Evolutionary conservation across 306 rosid species (phyloP), one percentile per base, ranked within the genome.

Genomic region (Fragaria ananassa): DNA sequence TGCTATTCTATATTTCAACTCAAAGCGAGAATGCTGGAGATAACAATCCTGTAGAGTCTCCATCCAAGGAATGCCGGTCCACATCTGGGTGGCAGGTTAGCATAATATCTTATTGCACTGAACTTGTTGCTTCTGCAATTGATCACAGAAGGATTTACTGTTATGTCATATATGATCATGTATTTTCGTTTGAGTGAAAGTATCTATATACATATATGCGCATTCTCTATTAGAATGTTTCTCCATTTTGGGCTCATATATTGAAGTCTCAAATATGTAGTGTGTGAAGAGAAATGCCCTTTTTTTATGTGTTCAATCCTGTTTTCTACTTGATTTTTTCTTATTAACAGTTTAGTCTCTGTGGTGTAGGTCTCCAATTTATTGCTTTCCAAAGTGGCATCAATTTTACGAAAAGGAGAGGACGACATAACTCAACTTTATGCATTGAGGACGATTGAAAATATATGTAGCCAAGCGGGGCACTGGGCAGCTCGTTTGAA

Each of bases 401-500:
- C 97, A 74, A 83, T 92, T 31, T 82, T 95, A 73, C 88, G 97
- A 44, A 95, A 91, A 84, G 99, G 99, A 65, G 99, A 95, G 86
- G 99, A 95, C 75, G 99, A 92, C 80, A 69, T 92, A 67, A 95
- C 97, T 68, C 97, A 95, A 81, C 82, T 92, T 72, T 92, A 95
- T 86, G 99, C 96, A 31, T 80, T 95, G 91, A 89, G 99, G 86
- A 91, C 97, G 14, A 83, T 95, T 58, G 97, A 95, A 78, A 95
- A 95, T 81, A 85, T 95, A 74, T 89, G 91, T 82, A 90, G 99
- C 78, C 97, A 92, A 85, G 99, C 93, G 82, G 99, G 91, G 71
- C 74, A 78, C 15, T 95, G 99, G 99, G 92, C 82, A 63, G 87
- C 93, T 60, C 97, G 97, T 72, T 92, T 92, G 69, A 81, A 87